A percentile compares a stretch with the other conserved stretches of the same genome.
Evolutionary conservation across 352 stramenopile species (phyloP).

Genomic region (Globisporangium rhizosaccharum): DNA sequence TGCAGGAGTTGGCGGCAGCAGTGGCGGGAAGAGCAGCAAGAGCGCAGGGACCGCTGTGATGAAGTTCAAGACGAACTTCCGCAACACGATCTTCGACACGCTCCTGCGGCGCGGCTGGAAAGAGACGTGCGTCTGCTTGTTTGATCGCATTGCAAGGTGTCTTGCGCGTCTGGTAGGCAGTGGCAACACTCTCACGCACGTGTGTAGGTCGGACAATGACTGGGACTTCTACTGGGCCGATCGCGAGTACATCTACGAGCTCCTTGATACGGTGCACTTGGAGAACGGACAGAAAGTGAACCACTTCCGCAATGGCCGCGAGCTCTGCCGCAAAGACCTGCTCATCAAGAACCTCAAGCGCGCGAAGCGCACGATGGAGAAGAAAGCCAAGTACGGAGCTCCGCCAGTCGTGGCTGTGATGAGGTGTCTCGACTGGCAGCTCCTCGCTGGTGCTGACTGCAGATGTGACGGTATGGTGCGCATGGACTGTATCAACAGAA

Average conservation of each 20-base stretch:
- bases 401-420: neutral
- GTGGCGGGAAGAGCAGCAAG: constrained; percentile 9
- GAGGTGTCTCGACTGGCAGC: neutral
- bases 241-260: constrained; percentile 88
- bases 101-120: constrained; percentile 87
- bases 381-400: constrained; percentile 52
- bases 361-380: constrained; percentile 72
- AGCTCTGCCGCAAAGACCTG: constrained; percentile 92
- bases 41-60: constrained; percentile 24
- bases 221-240: constrained; percentile 90
- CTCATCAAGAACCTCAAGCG: constrained; percentile 96
- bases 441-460: neutral
- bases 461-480: too few species aligned
- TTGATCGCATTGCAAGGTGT: neutral
- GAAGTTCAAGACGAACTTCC: constrained; percentile 88
- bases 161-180: neutral
- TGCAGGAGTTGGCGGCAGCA: neutral
- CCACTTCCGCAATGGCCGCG: constrained; percentile 85
- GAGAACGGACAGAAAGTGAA: constrained; percentile 85
- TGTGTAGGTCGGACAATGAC: constrained; percentile 51
- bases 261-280: constrained; percentile 86
- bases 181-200: neutral
- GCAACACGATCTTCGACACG: constrained; percentile 91
- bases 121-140: constrained; percentile 41
- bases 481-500: constrained; percentile 14